Conservation (phyloP, 139 green algal species). For the Coelastrella sp. region DNA sequence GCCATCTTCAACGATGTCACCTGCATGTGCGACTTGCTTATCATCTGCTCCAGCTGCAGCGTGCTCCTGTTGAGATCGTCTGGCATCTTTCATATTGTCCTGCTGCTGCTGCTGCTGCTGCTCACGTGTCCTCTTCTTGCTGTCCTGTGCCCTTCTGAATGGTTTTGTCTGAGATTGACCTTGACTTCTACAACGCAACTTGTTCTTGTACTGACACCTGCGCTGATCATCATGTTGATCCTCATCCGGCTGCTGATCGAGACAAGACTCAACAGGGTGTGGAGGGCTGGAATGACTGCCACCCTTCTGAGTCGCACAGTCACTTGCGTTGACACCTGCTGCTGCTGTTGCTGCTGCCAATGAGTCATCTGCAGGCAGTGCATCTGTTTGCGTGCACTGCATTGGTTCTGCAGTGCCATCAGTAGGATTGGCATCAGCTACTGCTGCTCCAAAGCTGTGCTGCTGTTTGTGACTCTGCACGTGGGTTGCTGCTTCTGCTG, state of each 20-base stretch:
- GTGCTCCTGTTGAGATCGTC: background rate
- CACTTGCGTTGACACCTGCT: too few species aligned
- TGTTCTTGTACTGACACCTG: too few species aligned
- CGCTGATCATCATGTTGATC: too few species aligned
- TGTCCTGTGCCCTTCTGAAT: background rate
- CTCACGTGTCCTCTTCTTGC: background rate
- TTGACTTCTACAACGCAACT: too few species aligned
- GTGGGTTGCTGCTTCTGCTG: background rate
- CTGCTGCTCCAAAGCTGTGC: background rate
- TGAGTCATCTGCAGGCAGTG: background rate
- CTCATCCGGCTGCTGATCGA: too few species aligned
- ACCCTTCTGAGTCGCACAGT: too few species aligned
- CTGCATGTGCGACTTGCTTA: background rate
- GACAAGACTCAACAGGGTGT: too few species aligned
- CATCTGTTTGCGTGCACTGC: background rate
- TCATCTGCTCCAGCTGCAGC: background rate
- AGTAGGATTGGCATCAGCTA: background rate
- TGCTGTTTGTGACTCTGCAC: background rate
- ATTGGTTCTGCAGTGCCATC: background rate
- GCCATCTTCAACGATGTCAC: too few species aligned
- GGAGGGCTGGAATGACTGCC: too few species aligned
- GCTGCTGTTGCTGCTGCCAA: conserved; percentile 2
- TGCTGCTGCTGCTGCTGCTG: conserved; percentile 18
- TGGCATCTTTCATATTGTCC: background rate
- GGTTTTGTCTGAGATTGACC: background rate